Evolutionary conservation across 164 flowering plant species (phyloP).

Genomic region (Dillenia turbinata): DNA sequence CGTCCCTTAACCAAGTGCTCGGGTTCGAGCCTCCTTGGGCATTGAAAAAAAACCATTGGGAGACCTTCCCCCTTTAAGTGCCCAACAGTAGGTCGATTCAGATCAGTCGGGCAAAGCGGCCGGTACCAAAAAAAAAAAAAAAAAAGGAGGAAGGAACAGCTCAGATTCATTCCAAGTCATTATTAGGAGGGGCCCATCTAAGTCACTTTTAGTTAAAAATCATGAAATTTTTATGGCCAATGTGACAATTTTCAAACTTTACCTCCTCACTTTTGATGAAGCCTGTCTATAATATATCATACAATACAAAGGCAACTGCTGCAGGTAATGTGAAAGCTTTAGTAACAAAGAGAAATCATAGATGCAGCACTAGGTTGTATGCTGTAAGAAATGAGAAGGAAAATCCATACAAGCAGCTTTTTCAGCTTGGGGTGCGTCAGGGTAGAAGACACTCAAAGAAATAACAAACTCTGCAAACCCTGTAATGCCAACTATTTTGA

Average conservation of each 20-base stretch:
- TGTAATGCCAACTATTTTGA: conserved; percentile 26
- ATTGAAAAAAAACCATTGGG: too few relatives aligned
- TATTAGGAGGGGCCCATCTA: too few relatives aligned
- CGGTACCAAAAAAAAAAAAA: too few relatives aligned
- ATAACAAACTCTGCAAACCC: conserved; percentile 35
- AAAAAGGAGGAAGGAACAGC: conserved; percentile 22
- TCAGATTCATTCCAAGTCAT: neutral
- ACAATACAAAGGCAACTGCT: conserved; percentile 35
- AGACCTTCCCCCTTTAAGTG: too few relatives aligned
- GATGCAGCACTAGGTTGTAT: neutral
- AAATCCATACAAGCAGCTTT: conserved; percentile 22
- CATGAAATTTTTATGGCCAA: too few relatives aligned
- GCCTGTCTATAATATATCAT: conserved; percentile 31
- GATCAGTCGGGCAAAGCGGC: too few relatives aligned
- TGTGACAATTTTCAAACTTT: neutral
- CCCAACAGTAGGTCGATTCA: too few relatives aligned
- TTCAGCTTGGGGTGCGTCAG: conserved; percentile 21
- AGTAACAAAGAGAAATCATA: neutral
- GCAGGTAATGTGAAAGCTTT: neutral
- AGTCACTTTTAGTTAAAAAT: too few relatives aligned
- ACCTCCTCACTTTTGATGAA: conserved; percentile 43
- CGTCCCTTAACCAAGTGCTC: too few relatives aligned
- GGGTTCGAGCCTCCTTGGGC: too few relatives aligned
- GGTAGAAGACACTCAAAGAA: conserved; percentile 35
- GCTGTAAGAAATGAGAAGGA: neutral